Base-by-base conservation (phyloP, 192 early-diverging fungal genomes). In the Funneliformis geosporum region DNA sequence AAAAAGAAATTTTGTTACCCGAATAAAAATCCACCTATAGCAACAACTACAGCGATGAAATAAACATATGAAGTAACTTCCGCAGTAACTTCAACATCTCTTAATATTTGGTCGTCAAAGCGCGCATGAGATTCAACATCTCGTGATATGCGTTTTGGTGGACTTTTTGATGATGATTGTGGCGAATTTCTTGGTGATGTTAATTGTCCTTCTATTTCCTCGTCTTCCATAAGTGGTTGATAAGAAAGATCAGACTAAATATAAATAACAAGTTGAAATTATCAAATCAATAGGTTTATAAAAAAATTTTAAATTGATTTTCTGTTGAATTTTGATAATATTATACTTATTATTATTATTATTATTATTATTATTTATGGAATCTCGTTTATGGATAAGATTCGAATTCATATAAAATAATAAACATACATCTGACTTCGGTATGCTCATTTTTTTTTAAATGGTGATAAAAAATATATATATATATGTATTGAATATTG, bases 1-100 rank as follows among this genome's bases (percentile, higher is more conserved):
- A 4, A 55, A 55, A 55, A 21, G 16, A 18, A 21, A 55, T 5
- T 21, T 21, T 21, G 18, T 1, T 55, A 55, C 50, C 50, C 50
- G 33, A 68, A 68, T 12, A 68, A 40, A 18, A 68, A 68, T 27
- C 66, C 73, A 75, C 73, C 73, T 25, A 75, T 50, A 27, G 50
- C 38, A 59, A 75, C 33, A n/a, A 80, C 78, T 55, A 76, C 62
- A 27, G 83, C 83, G 16, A 81, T 28, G 23, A 83, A 71, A 62
- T 83, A 85, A 43, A 85, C 47, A 42, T 79, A 83, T 44, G 28
- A 39, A 9, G 73, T 33, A 75, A 75, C 27, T 4, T 44, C 47
- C 27, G 33, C 25, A 16, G 1, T 18, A 14, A 27, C 7, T 55
- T 75, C 73, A n/a, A 9, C 9, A 55, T 75, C 73, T 50, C 38